phyloP scores from a whole-genome alignment of 768 basidiomycete genomes.

The Pisolithus sp. region DNA sequence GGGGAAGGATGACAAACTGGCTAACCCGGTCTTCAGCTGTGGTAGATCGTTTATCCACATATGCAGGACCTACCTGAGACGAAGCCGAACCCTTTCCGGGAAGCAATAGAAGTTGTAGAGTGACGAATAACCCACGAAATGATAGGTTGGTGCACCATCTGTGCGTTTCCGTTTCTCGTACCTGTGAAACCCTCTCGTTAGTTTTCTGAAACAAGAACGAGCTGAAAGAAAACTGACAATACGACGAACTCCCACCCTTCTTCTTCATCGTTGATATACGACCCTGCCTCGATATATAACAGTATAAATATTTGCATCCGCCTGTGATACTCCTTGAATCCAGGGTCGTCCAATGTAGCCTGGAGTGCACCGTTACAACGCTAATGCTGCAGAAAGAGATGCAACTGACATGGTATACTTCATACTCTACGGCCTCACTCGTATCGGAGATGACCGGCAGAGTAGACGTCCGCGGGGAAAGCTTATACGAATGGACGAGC shows the following conservation, averaged over 20 bases:
- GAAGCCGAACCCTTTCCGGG: conserved; percentile 82
- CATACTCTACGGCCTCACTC: conserved; percentile 67
- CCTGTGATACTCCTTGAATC: conserved; percentile 86
- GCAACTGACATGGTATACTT: conserved; percentile 80
- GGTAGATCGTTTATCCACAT: background rate
- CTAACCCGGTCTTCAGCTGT: conserved; percentile 32
- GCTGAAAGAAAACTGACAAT: conserved; percentile 48
- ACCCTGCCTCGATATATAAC: conserved; percentile 92
- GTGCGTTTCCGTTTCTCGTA: conserved; percentile 77
- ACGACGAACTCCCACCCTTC: conserved; percentile 90
- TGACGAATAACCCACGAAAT: conserved; percentile 92
- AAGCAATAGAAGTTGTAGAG: conserved; percentile 95
- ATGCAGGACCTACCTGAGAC: conserved; percentile 60
- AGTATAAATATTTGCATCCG: conserved; percentile 92
- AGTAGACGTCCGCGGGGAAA: conserved; percentile 39
- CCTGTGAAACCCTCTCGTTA: conserved; percentile 31
- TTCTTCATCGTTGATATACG: conserved; percentile 91
- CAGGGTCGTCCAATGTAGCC: conserved; percentile 80
- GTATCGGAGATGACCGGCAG: conserved; percentile 28
- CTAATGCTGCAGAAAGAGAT: background rate
- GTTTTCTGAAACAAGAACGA: background rate
- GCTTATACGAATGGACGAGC: conserved; percentile 70
- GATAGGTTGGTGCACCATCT: conserved; percentile 59
- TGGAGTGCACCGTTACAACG: conserved; percentile 26
- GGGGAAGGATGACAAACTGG: conserved; percentile 90